Base-by-base conservation (phyloP, 2,329 filamentous ascomycete species). In the Pseudopithomyces maydicus region DNA sequence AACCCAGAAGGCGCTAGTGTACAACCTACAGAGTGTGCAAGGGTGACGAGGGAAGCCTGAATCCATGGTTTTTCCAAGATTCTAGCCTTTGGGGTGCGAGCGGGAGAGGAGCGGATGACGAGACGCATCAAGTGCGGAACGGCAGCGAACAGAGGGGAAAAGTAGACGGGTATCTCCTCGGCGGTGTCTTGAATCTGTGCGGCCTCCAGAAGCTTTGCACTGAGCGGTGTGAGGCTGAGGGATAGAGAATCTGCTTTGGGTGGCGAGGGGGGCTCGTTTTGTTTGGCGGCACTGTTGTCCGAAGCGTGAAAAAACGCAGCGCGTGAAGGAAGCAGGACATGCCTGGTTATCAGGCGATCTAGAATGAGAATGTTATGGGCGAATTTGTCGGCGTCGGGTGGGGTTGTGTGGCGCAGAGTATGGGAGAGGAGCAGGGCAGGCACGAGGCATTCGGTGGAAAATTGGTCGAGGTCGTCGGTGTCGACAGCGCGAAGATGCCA, bases 31-130 rank as follows among this genome's bases (percentile, higher is more conserved):
- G 74, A 78, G 47, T 75, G 70, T 6, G 68, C 61, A 8, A 81
- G 67, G 1, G 71, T 69, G 6, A 67, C 54, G 46, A 81, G 77
- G 8, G 77, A 64, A 12, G 70, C 66, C 50, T 81, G 77, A 10
- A 81, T 67, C 80, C 80, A 82, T 3, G 79, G 74, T 38, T 67
- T 69, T 57, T 81, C 79, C 7, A 72, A 65, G 10, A 73, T 62
- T 20, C 72, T 76, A 54, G 74, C 72, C 53, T 74, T 77, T 8
- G 77, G 74, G 3, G 75, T 80, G 17, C 71, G 72, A 3, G 72
- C 73, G 22, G 77, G 72, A 6, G 74, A 75, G 29, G 72, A 76
- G 35, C 77, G 74, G 8, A 81, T 69, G 5, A 75, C 73, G 36
- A 81, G 58, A 42, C 79, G 74, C 4, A 81, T 65, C 15, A 82